Conservation (phyloP, 2,329 filamentous ascomycete species). For the Ophiostoma ulmi region DNA sequence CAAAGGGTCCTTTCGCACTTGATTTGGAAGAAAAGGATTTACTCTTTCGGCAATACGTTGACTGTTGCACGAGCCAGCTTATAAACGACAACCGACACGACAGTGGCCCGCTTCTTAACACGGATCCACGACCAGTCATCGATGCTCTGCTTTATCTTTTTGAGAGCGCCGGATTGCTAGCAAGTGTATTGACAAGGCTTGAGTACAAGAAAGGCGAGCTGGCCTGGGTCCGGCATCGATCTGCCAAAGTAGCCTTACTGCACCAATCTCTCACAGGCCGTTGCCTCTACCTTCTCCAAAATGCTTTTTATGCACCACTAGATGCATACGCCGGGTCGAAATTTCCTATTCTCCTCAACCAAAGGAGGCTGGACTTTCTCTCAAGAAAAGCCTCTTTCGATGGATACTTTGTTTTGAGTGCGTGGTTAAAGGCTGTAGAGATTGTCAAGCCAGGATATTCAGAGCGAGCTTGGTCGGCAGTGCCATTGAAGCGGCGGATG, state of each 20-base stretch:
- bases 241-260: neutral
- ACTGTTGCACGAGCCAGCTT: neutral
- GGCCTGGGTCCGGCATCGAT: neutral
- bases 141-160: neutral
- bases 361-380: neutral
- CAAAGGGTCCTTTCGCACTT: neutral
- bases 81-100: neutral
- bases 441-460: neutral
- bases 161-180: neutral
- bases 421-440: neutral
- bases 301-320: neutral
- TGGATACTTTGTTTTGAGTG: neutral
- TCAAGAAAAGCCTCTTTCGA: neutral
- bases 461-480: neutral
- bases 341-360: neutral
- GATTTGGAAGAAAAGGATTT: neutral
- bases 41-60: neutral
- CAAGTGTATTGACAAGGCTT: neutral
- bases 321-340: neutral
- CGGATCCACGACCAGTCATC: neutral
- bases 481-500: neutral
- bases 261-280: neutral
- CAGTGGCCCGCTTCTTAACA: neutral
- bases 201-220: neutral
- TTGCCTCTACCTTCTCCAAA: neutral